phyloP scores from a whole-genome alignment of 495 filamentous ascomycete species.

The Neurospora sp. region DNA sequence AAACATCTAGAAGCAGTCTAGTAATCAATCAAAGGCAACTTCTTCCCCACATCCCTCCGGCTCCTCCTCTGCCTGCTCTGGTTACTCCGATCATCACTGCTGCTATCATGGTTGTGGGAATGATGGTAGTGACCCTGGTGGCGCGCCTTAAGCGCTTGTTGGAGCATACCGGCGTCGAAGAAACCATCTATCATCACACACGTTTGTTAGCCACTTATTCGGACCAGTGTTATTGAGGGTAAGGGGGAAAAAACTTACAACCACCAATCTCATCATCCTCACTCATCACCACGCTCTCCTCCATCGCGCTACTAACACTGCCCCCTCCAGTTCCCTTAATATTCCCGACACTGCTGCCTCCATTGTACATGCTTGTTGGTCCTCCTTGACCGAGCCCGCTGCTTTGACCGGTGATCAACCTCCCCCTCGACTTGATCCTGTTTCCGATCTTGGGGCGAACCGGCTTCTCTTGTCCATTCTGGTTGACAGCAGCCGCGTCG shows the following conservation, averaged over 20 bases:
- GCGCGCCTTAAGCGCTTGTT: slow-evolving; percentile 69
- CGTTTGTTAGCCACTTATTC: too few relatives aligned
- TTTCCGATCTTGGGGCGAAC: slow-evolving; percentile 6
- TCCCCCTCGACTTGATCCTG: slow-evolving; percentile 44
- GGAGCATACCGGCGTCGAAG: slow-evolving; percentile 90
- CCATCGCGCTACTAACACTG: slow-evolving; percentile 33
- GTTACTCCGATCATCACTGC: slow-evolving; percentile 21
- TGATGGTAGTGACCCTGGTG: slow-evolving; percentile 26
- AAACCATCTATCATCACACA: slow-evolving; percentile 62
- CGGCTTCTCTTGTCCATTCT: background rate
- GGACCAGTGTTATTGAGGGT: too few relatives aligned
- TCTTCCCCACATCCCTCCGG: slow-evolving; percentile 68
- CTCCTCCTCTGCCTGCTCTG: slow-evolving; percentile 37
- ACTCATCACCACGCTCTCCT: slow-evolving; percentile 54
- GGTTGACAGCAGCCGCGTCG: slow-evolving; percentile 12
- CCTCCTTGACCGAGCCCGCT: slow-evolving; percentile 31
- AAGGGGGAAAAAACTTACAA: slow-evolving; percentile 56
- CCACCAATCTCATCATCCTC: slow-evolving; percentile 88
- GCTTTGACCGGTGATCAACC: slow-evolving; percentile 39
- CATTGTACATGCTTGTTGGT: background rate
- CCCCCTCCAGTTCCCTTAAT: slow-evolving; percentile 23
- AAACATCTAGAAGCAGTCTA: slow-evolving; percentile 14
- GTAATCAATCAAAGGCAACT: slow-evolving; percentile 66
- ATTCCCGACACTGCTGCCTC: background rate
- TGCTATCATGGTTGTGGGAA: background rate